Conservation (phyloP, 2,329 filamentous ascomycete genomes). For the Colletotrichum endophyticum region DNA sequence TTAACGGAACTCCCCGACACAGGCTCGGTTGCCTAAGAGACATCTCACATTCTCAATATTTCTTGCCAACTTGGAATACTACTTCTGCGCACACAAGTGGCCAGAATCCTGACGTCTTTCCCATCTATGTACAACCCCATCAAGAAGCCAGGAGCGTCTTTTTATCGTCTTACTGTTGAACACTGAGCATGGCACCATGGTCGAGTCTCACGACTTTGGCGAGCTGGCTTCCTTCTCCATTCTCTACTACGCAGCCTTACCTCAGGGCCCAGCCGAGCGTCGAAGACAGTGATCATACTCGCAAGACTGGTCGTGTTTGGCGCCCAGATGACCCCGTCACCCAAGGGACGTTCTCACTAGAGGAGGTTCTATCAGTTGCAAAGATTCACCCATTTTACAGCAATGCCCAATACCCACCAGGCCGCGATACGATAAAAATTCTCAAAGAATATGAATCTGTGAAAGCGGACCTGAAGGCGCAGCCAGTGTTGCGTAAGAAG, state of each 20-base stretch:
- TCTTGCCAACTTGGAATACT: too few relatives aligned
- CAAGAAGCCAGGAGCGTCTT: too few relatives aligned
- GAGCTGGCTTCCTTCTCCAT: not conserved
- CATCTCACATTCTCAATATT: too few relatives aligned
- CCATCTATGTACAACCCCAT: too few relatives aligned
- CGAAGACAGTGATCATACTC: not conserved
- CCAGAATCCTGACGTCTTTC: too few relatives aligned
- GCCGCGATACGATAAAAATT: not conserved
- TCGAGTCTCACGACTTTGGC: not conserved
- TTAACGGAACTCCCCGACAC: too few relatives aligned
- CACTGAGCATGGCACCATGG: not conserved
- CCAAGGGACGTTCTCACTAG: constrained; percentile 21
- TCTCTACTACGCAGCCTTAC: not conserved
- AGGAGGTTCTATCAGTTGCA: constrained; percentile 36
- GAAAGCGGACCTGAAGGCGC: not conserved
- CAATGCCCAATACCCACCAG: constrained; percentile 34
- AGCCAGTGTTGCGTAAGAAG: not conserved
- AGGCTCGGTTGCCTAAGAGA: too few relatives aligned
- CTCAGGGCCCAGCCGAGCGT: not conserved
- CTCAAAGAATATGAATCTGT: not conserved
- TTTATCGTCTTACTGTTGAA: too few relatives aligned
- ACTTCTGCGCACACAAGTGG: too few relatives aligned
- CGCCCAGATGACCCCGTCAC: too few relatives aligned
- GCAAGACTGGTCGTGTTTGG: too few relatives aligned
- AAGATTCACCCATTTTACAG: constrained; percentile 40